Percentiles rank a stretch among this genome's conserved stretches.
phyloP scores from a whole-genome alignment of 2,329 filamentous ascomycete genomes.

The Fusarium anthophilum region DNA sequence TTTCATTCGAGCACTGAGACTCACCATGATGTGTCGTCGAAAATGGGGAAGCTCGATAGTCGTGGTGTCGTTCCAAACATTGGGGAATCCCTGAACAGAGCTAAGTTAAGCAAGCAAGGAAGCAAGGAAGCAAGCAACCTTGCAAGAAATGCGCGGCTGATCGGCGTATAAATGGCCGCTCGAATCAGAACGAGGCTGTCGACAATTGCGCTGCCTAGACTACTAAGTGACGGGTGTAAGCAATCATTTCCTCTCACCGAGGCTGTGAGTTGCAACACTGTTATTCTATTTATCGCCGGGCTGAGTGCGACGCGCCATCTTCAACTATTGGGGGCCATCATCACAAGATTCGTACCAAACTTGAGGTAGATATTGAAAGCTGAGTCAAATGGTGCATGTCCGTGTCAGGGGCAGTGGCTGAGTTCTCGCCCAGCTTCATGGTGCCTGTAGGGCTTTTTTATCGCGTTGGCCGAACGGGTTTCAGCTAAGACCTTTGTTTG shows the following conservation, averaged over 20 bases:
- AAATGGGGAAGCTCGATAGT: constrained; percentile 11
- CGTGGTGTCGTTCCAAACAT: constrained; percentile 18
- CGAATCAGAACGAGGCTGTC: constrained; percentile 15
- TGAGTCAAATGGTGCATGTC: constrained; percentile 24
- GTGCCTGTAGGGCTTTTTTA: constrained; percentile 7
- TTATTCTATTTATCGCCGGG: background rate
- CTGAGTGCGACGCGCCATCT: background rate
- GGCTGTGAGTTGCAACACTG: background rate
- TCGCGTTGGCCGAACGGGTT: constrained; percentile 1
- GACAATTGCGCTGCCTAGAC: constrained; percentile 15
- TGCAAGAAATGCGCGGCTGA: background rate
- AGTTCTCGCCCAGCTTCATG: constrained; percentile 29
- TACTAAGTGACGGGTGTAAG: background rate
- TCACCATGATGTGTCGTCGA: constrained; percentile 41
- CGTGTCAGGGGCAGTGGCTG: constrained; percentile 24
- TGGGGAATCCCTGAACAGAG: constrained; percentile 4
- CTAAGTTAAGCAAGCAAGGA: background rate
- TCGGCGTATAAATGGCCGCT: constrained; percentile 19
- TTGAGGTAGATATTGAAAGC: constrained; percentile 6
- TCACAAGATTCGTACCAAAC: constrained; percentile 28
- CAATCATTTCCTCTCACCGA: constrained; percentile 4
- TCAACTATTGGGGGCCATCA: background rate
- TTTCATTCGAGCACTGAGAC: background rate
- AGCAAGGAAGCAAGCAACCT: background rate
- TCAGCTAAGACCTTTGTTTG: background rate